phyloP scores from a whole-genome alignment of 2,329 filamentous ascomycete genomes.

The Coniochaeta sp. region DNA sequence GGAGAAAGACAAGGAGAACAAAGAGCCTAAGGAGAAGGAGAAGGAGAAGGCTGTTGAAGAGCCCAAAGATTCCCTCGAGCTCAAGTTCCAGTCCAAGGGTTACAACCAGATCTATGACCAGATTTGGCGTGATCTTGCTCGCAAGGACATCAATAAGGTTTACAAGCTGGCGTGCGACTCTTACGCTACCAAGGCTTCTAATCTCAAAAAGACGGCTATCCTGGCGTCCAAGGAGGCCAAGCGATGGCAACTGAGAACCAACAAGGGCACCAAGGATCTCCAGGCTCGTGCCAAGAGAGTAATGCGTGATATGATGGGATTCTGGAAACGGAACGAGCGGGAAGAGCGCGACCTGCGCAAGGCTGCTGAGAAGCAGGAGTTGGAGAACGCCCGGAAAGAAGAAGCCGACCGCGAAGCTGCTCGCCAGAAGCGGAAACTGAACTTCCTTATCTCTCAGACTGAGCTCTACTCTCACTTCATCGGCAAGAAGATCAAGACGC shows the following conservation, averaged over 20 bases:
- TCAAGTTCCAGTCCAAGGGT: constrained; percentile 76
- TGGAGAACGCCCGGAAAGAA: constrained; percentile 93
- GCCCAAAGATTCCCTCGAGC: constrained; percentile 45
- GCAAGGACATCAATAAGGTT: constrained; percentile 90
- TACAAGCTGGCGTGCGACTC: constrained; percentile 83
- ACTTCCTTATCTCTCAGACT: constrained; percentile 98
- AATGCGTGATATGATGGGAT: constrained; percentile 99
- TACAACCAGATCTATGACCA: constrained; percentile 97
- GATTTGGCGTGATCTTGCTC: constrained; percentile 90
- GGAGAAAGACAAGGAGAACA: constrained; percentile 39
- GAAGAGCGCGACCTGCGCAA: constrained; percentile 94
- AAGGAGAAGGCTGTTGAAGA: constrained; percentile 38
- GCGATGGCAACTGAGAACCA: constrained; percentile 93
- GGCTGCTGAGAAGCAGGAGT: constrained; percentile 88
- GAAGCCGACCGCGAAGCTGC: constrained; percentile 97
- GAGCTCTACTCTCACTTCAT: constrained; percentile 99
- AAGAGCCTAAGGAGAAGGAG: constrained; percentile 36
- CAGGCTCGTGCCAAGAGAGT: constrained; percentile 94
- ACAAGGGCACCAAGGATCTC: constrained; percentile 97
- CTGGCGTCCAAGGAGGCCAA: constrained; percentile 95
- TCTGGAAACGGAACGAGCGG: constrained; percentile 98
- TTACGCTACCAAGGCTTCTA: constrained; percentile 81
- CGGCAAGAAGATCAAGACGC: constrained; percentile 97
- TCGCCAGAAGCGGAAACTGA: constrained; percentile 95
- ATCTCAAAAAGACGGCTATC: constrained; percentile 94